Percentiles rank a stretch among this genome's conserved stretches.
These are phyloP conservation scores for Colletotrichum godetiae DNA, from an alignment of 2,329 filamentous ascomycete species.

Conservation along the genomic window DNA sequence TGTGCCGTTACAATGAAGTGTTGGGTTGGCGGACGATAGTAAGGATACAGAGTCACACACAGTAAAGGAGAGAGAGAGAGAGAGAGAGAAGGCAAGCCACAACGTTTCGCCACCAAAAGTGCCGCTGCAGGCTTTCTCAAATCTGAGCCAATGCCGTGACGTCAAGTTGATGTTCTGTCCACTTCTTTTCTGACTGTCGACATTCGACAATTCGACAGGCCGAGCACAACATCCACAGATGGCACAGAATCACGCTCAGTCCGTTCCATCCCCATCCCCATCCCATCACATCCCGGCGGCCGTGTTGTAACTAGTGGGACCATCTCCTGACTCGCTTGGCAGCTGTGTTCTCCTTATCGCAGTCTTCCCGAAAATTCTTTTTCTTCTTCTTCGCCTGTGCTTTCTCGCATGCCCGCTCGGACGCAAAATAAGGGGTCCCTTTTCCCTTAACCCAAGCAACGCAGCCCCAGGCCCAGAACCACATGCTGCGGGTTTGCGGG, in stretches of 20 bases:
- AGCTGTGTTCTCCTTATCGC: slow-evolving; percentile 21
- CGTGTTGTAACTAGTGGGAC: slow-evolving; percentile 10
- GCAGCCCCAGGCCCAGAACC: neutral
- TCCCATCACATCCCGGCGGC: slow-evolving; percentile 1
- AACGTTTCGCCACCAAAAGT: slow-evolving; percentile 5
- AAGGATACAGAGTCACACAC: no score
- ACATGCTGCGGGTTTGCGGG: neutral
- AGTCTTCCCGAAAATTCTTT: slow-evolving; percentile 33
- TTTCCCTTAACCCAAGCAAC: neutral
- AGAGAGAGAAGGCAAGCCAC: neutral
- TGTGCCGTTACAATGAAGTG: neutral
- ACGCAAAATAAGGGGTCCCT: slow-evolving; percentile 15
- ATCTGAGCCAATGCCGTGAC: slow-evolving; percentile 27
- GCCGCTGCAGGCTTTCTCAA: neutral
- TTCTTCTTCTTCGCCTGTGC: neutral
- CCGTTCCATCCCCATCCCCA: neutral
- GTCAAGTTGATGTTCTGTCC: slow-evolving; percentile 24
- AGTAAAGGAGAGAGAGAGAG: neutral
- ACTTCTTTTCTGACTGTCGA: neutral
- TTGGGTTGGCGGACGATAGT: no score
- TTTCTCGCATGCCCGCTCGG: neutral
- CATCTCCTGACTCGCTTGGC: slow-evolving; percentile 33
- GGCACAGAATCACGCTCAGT: slow-evolving; percentile 21
- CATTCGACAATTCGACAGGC: neutral
- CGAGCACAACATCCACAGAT: neutral